Evolutionary conservation across 2,329 filamentous ascomycete genomes (phyloP), one percentile per base, ranked within the genome.

Genomic region (Lasiodiplodia gonubiensis): DNA sequence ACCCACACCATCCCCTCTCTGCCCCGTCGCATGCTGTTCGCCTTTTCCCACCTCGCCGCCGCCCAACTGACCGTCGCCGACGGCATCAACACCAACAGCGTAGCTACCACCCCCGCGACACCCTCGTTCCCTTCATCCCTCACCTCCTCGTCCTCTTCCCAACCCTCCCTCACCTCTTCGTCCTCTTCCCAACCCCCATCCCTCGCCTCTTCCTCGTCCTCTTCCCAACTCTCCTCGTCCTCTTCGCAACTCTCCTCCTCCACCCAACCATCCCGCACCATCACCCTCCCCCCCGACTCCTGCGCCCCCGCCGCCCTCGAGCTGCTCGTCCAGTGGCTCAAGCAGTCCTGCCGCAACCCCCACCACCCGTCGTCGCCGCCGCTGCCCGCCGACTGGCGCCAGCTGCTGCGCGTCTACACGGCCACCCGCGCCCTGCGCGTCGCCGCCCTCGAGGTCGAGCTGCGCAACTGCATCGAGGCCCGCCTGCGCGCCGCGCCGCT

Each of bases 21-120:
- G 6, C 64, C 64, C 21, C 37, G 64, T 25, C 64, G 64, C 64
- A 49, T 66, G 52, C 64, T 66, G 11, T 66, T 66, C 64, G 52
- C 64, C 11, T 54, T 66, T 35, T 57, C 52, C 37, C 51, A 18
- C 51, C 18, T 48, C 25, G 51, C 51, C 52, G 64, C 64, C 23
- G 6, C 30, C 35, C 52, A 57, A 14, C 64, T 66, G 16, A 39
- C 61, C 61, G 57, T 60, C 18, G 39, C 37, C 57, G 39, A 48
- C 35, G 57, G 25, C 57, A 25, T 33, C 55, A 11, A 10, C 23
- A 48, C 57, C 23, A 33, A 18, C 33, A 37, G 2, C 16, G 3
- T 4, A 14, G 6, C 53, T 10, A 37, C 53, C 18, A 57, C 53
- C 30, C 27, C 53, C 7, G 12, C 53, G 10, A 7, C 27, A 27